Evolutionary conservation across 1,284 basidiomycete species (phyloP).

Genomic region (Sporisorium scitamineum): DNA sequence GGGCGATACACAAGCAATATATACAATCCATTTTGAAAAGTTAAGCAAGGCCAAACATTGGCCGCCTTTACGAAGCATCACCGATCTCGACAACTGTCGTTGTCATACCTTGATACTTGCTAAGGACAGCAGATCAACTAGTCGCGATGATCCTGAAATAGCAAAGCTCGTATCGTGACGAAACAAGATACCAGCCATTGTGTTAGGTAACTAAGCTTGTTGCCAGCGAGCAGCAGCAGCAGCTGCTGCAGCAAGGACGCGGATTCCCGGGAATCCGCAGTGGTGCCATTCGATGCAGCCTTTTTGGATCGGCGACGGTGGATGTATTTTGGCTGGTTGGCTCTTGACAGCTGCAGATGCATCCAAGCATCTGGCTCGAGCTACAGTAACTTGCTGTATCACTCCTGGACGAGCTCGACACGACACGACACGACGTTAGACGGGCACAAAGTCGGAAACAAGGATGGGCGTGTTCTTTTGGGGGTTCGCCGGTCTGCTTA

Average conservation of each 20-base stretch:
- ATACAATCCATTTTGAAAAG: too few species aligned
- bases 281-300: background rate
- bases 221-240: background rate
- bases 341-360: background rate
- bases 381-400: too few species aligned
- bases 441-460: too few species aligned
- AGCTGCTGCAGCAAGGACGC: background rate
- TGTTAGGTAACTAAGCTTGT: background rate
- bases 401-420: too few species aligned
- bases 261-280: background rate
- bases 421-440: too few species aligned
- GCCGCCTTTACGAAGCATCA: too few species aligned
- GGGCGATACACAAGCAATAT: background rate
- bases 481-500: background rate
- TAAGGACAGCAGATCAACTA: background rate
- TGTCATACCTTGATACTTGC: too few species aligned
- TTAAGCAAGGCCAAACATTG: too few species aligned
- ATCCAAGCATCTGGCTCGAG: background rate
- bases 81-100: too few species aligned
- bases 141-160: background rate
- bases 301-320: background rate
- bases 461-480: background rate
- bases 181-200: background rate
- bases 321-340: background rate
- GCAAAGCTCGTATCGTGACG: background rate